Evolutionary conservation across 306 rosid species (phyloP).

Genomic region (Amphicarpaea edgeworthii): DNA sequence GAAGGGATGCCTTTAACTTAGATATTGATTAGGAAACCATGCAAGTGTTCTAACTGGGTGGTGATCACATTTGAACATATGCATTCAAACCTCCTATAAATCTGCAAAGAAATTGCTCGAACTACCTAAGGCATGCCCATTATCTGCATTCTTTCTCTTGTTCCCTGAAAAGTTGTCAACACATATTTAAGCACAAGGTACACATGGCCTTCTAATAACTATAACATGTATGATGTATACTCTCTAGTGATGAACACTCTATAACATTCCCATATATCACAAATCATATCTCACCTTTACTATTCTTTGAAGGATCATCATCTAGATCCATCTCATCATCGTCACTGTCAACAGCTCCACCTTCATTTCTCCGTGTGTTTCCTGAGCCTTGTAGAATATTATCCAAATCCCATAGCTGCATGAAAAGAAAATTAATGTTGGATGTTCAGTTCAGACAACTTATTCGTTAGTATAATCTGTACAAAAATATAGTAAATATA

Average conservation of each 20-base stretch:
- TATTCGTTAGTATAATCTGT: neutral
- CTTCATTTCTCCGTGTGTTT: slow-evolving; percentile 46
- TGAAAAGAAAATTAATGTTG: neutral
- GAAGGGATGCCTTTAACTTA: slow-evolving; percentile 7
- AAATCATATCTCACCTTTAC: slow-evolving; percentile 55
- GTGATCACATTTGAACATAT: slow-evolving; percentile 18
- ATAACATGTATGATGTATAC: neutral
- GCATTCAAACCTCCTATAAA: slow-evolving; percentile 48
- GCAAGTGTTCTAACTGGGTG: neutral
- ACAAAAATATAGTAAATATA: slow-evolving; percentile 5
- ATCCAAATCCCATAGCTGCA: slow-evolving; percentile 86
- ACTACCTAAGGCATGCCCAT: slow-evolving; percentile 34
- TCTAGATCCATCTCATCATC: slow-evolving; percentile 73
- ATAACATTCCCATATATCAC: slow-evolving; percentile 7
- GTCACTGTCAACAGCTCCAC: slow-evolving; percentile 47
- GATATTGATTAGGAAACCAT: slow-evolving; percentile 16
- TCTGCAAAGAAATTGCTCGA: slow-evolving; percentile 65
- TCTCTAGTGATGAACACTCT: neutral
- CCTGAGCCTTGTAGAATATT: slow-evolving; percentile 60
- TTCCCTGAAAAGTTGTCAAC: slow-evolving; percentile 55
- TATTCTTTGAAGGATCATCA: slow-evolving; percentile 41
- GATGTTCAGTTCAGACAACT: slow-evolving; percentile 24
- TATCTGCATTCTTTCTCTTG: slow-evolving; percentile 55
- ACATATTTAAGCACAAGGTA: slow-evolving; percentile 26
- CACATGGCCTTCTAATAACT: slow-evolving; percentile 22